These are phyloP conservation scores for Trametes punicea DNA, from an alignment of 768 basidiomycete genomes.

Conservation along the genomic window DNA sequence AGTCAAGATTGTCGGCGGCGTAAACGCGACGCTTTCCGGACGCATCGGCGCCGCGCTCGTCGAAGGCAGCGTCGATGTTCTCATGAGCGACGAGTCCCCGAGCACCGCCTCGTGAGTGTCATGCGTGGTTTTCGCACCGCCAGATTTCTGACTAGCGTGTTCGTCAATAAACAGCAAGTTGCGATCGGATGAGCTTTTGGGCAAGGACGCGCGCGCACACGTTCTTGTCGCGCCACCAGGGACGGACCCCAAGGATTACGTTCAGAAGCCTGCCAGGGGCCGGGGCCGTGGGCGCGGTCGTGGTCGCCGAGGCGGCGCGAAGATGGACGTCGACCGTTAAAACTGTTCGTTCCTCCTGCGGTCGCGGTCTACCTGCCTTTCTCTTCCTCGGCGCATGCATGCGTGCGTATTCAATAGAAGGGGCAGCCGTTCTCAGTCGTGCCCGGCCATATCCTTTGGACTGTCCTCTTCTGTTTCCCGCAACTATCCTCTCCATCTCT, in stretches of 20 bases:
- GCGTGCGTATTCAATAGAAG: too few relatives aligned
- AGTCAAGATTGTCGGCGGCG: slow-evolving; percentile 60
- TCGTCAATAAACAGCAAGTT: slow-evolving; percentile 59
- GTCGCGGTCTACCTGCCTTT: too few relatives aligned
- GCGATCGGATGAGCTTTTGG: slow-evolving; percentile 75
- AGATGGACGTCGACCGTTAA: slow-evolving; percentile 55
- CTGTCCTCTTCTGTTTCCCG: too few relatives aligned
- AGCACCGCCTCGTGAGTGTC: slow-evolving; percentile 55
- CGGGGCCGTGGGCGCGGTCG: slow-evolving; percentile 29
- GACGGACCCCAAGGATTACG: slow-evolving; percentile 51
- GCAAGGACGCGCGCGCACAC: slow-evolving; percentile 61
- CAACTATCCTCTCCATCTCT: too few relatives aligned
- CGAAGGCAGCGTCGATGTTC: slow-evolving; percentile 42
- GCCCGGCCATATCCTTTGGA: too few relatives aligned
- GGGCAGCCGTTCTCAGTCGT: too few relatives aligned
- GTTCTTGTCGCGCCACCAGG: slow-evolving; percentile 70
- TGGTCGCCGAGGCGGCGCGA: slow-evolving; percentile 33
- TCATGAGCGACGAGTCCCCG: slow-evolving; percentile 47
- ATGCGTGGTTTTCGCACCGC: background rate
- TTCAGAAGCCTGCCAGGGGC: slow-evolving; percentile 30
- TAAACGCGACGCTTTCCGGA: slow-evolving; percentile 52
- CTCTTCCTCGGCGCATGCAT: too few relatives aligned
- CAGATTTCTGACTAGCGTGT: background rate
- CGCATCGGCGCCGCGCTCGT: slow-evolving; percentile 49
- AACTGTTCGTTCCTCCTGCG: background rate